These are phyloP conservation scores for Kwoniella heveanensis DNA, from an alignment of 768 basidiomycete species.

Conservation along the genomic window DNA sequence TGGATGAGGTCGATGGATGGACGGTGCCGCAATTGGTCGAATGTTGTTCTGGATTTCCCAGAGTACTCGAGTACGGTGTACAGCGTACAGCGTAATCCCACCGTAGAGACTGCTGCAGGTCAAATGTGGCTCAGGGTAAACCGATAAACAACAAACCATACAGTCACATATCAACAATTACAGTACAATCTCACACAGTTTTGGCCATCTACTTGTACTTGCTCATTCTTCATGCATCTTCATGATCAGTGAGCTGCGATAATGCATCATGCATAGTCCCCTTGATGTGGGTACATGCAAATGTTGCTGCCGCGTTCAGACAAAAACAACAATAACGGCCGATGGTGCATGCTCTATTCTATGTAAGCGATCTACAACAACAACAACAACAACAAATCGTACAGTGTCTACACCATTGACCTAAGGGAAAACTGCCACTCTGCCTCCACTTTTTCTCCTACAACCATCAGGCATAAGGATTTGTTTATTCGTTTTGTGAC, in stretches of 20 bases:
- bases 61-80: neutral
- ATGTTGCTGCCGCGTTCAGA: no score
- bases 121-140: neutral
- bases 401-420: neutral
- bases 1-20: neutral
- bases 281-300: no score
- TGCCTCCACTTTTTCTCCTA: neutral
- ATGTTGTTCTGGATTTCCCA: neutral
- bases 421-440: neutral
- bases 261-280: neutral
- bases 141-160: neutral
- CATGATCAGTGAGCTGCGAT: neutral
- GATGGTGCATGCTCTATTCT: neutral
- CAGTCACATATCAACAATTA: neutral
- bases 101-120: neutral
- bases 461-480: neutral
- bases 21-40: conserved; percentile 1
- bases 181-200: no score
- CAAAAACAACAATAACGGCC: neutral
- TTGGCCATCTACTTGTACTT: no score
- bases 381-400: neutral
- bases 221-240: neutral
- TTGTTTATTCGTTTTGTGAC: neutral
- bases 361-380: neutral
- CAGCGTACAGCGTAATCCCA: neutral